Conservation (phyloP, 345 rosid genomes). For the Excoecaria agallocha region DNA sequence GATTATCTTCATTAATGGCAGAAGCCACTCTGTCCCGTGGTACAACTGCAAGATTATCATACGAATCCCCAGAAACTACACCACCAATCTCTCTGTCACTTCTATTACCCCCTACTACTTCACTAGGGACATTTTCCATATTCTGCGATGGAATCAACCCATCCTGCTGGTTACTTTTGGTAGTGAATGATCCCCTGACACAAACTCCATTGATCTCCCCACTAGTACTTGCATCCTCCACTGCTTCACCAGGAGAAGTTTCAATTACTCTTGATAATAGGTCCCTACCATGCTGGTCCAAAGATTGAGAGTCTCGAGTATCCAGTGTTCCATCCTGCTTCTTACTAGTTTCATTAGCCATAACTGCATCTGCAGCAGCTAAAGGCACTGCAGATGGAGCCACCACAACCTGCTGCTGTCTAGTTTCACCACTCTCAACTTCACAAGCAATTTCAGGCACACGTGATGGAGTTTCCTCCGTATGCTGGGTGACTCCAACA, state of each 20-base stretch:
- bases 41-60: too few relatives aligned
- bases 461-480: slow-evolving; percentile 24
- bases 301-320: not conserved
- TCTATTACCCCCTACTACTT: not conserved
- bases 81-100: not conserved
- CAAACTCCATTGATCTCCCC: slow-evolving; percentile 13
- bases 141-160: not conserved
- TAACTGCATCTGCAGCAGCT: slow-evolving; percentile 19
- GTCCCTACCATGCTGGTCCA: not conserved
- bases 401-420: slow-evolving; percentile 24
- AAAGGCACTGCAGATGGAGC: slow-evolving; percentile 20
- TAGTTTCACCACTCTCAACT: slow-evolving; percentile 13
- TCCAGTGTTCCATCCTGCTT: slow-evolving; percentile 2
- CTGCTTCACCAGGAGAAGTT: not conserved
- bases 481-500: slow-evolving; percentile 9
- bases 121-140: not conserved
- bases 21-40: not conserved
- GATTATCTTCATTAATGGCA: slow-evolving; percentile 10
- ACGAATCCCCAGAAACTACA: too few relatives aligned
- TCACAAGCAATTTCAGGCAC: slow-evolving; percentile 23
- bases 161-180: slow-evolving; percentile 11
- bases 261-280: slow-evolving; percentile 7
- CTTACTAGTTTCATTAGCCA: slow-evolving; percentile 15
- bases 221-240: not conserved
- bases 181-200: slow-evolving; percentile 1